Evolutionary conservation across 2,329 filamentous ascomycete genomes (phyloP).

Genomic region (Paecilomyces fulvus): DNA sequence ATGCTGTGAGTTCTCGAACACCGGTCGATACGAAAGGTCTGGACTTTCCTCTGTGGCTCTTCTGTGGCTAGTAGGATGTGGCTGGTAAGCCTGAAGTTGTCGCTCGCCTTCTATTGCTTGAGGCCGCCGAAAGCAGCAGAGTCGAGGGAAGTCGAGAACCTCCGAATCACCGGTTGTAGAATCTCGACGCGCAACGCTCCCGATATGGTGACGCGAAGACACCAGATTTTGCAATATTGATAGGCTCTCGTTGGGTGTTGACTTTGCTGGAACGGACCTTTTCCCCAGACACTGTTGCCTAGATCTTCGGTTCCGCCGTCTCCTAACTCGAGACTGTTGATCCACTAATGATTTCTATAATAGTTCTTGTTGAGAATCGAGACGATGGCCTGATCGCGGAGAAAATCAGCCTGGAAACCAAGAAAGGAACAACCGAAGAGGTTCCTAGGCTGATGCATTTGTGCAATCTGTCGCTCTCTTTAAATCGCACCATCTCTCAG

Average conservation of each 20-base stretch:
- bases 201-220: not conserved
- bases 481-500: not conserved
- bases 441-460: not conserved
- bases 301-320: not conserved
- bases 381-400: not conserved
- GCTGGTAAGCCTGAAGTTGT: not conserved
- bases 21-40: not conserved
- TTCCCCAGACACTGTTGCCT: not conserved
- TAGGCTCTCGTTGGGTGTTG: not conserved
- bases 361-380: not conserved
- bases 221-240: not conserved
- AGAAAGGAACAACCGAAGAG: not conserved
- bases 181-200: not conserved
- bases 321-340: not conserved
- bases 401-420: not conserved
- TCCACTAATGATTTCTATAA: not conserved
- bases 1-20: not conserved
- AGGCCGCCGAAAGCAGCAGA: not conserved
- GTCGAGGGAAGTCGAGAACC: not conserved
- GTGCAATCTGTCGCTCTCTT: not conserved
- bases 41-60: not conserved
- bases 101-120: not conserved
- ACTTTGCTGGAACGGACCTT: not conserved
- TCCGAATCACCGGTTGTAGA: not conserved
- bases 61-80: not conserved